These are phyloP conservation scores for Podaxis sp. DNA, from an alignment of 768 basidiomycete genomes.

Conservation along the genomic window DNA sequence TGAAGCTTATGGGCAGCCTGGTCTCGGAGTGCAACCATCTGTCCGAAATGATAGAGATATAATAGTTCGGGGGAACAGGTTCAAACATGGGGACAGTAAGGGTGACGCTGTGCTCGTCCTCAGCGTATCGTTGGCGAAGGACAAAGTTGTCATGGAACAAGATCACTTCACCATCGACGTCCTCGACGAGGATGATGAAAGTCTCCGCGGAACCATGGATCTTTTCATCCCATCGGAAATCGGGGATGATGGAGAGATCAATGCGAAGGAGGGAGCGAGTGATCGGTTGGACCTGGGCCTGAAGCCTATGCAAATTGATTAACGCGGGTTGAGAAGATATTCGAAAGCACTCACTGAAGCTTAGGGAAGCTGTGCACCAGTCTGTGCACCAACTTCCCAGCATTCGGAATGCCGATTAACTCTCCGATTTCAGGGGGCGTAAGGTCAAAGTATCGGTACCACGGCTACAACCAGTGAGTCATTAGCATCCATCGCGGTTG, in stretches of 20 bases:
- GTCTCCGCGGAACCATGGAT: slow-evolving; percentile 86
- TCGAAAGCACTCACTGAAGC: slow-evolving; percentile 58
- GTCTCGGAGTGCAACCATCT: slow-evolving; percentile 97
- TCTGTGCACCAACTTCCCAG: slow-evolving; percentile 87
- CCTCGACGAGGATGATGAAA: slow-evolving; percentile 93
- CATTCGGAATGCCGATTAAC: slow-evolving; percentile 90
- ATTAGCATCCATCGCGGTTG: background rate
- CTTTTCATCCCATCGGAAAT: slow-evolving; percentile 98
- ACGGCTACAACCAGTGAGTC: slow-evolving; percentile 56
- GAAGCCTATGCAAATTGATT: slow-evolving; percentile 48
- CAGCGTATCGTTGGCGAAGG: slow-evolving; percentile 87
- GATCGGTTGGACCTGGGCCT: slow-evolving; percentile 96
- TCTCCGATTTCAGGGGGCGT: slow-evolving; percentile 92
- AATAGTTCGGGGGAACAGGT: slow-evolving; percentile 97
- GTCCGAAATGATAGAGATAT: slow-evolving; percentile 92
- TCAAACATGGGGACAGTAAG: slow-evolving; percentile 97
- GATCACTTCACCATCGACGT: slow-evolving; percentile 95
- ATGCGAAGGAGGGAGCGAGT: slow-evolving; percentile 91
- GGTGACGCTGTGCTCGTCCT: slow-evolving; percentile 92
- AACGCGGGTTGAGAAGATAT: background rate
- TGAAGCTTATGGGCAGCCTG: slow-evolving; percentile 93
- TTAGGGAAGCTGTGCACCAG: slow-evolving; percentile 97
- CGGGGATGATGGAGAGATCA: slow-evolving; percentile 93
- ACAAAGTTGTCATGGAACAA: slow-evolving; percentile 94
- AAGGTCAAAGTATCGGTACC: slow-evolving; percentile 97